Evolutionary conservation across 1,139 yeast genomes (phyloP).

Genomic region (Saccharomyces hybrid): DNA sequence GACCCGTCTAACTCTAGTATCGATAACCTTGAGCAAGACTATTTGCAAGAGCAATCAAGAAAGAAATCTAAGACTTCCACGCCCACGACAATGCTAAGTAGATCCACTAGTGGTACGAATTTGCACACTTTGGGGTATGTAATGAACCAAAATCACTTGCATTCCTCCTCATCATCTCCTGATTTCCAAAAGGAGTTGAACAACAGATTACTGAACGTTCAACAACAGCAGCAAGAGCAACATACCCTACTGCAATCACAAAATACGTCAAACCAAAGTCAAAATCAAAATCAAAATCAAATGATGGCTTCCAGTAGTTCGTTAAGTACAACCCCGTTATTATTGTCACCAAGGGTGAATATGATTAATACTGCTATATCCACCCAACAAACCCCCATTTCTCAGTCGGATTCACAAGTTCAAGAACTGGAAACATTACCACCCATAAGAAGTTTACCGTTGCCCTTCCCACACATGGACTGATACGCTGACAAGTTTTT

Average conservation of each 20-base stretch:
- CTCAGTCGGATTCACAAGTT: conserved; percentile 1
- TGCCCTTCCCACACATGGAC: conserved; percentile 21
- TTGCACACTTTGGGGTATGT: conserved; percentile 3
- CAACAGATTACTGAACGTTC: conserved; percentile 16
- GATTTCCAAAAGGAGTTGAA: conserved; percentile 18
- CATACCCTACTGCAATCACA: conserved; percentile 4
- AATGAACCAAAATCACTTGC: conserved; percentile 4
- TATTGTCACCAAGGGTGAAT: conserved; percentile 6
- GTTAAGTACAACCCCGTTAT: background rate
- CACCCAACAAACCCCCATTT: conserved; percentile 1
- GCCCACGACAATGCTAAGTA: conserved; percentile 19
- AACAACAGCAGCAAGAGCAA: conserved; percentile 9
- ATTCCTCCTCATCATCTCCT: background rate
- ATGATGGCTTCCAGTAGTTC: background rate
- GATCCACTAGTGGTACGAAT: conserved; percentile 16
- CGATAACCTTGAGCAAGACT: conserved; percentile 9
- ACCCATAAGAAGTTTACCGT: conserved; percentile 28
- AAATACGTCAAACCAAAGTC: conserved; percentile 3
- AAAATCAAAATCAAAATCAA: background rate
- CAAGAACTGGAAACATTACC: conserved; percentile 17
- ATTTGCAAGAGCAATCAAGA: conserved; percentile 14
- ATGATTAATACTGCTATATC: background rate
- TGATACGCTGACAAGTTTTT: background rate
- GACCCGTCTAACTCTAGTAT: conserved; percentile 9
- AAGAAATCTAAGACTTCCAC: conserved; percentile 23